A percentile compares a stretch with the other conserved stretches of the same genome.
These are phyloP conservation scores for Marasmius tenuissimus DNA, from an alignment of 1,284 basidiomycete genomes.

Conservation along the genomic window DNA sequence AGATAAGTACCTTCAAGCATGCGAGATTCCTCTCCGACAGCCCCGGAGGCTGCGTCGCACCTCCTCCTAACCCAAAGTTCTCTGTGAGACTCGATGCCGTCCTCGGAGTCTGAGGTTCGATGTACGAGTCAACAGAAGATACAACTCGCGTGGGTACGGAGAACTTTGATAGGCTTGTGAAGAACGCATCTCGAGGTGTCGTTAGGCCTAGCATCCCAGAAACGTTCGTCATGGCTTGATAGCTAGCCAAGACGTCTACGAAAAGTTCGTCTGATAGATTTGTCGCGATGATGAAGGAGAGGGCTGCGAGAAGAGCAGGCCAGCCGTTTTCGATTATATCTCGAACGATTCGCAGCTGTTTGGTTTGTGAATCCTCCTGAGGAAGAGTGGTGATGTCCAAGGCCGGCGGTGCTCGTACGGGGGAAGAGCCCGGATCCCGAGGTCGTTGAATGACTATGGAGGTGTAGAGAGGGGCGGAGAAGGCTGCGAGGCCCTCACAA, in stretches of 20 bases:
- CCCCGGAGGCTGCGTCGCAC: slow-evolving; percentile 56
- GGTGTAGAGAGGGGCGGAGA: slow-evolving; percentile 71
- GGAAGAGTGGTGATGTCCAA: slow-evolving; percentile 66
- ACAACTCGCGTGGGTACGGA: slow-evolving; percentile 89
- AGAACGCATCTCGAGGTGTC: slow-evolving; percentile 92
- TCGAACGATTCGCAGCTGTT: slow-evolving; percentile 60
- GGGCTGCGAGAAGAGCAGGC: slow-evolving; percentile 86
- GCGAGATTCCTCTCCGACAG: slow-evolving; percentile 89
- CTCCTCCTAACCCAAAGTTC: slow-evolving; percentile 54
- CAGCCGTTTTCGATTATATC: slow-evolving; percentile 86
- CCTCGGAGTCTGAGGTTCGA: slow-evolving; percentile 66
- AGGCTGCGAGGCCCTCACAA: slow-evolving; percentile 83
- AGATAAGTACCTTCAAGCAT: slow-evolving; percentile 83
- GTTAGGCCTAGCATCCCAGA: slow-evolving; percentile 85
- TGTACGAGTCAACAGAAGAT: slow-evolving; percentile 74
- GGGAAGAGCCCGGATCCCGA: slow-evolving; percentile 61
- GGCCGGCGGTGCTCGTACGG: slow-evolving; percentile 71
- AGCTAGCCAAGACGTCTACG: slow-evolving; percentile 77
- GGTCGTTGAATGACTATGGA: slow-evolving; percentile 66
- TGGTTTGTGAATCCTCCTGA: slow-evolving; percentile 51
- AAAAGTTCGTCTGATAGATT: slow-evolving; percentile 89
- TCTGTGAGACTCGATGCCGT: slow-evolving; percentile 66
- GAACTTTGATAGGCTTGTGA: slow-evolving; percentile 84
- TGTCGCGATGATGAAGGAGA: slow-evolving; percentile 88
- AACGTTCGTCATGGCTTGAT: slow-evolving; percentile 85